Evolutionary conservation across 2,329 filamentous ascomycete species (phyloP), one percentile per base, ranked within the genome.

Genomic region (Leptographium radiaticola): DNA sequence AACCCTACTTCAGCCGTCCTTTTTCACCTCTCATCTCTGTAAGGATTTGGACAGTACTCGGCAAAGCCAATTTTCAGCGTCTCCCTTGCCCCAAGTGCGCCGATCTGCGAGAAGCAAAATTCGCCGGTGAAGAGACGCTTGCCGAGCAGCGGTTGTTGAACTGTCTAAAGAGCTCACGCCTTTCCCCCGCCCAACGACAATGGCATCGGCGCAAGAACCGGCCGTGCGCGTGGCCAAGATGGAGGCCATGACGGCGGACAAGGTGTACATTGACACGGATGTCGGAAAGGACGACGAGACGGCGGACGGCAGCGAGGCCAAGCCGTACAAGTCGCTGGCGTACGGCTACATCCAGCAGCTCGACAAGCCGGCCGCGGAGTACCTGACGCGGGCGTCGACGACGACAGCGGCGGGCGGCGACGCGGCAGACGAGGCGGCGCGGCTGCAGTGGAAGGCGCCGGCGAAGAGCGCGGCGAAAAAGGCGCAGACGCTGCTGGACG

Each of bases 401-500:
- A 83, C 80, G 49, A 81, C 79, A 31, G 67, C 77, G 25, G 69
- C 77, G n/a, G 76, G 71, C 53, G 76, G 72, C 53, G 75, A 77
- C 60, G 77, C 77, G 65, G 82, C 81, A 58, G 86, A 88, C 62
- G 75, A 77, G 59, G 74, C 76, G 53, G 76, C 76, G 53, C 77
- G 80, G 59, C 69, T 84, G 59, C 77, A 81, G 62, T 95, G 85
- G 86, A 91, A 90, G 72, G 83, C 85, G 53, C 85, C 82, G 20
- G 84, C 86, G 57, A 94, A 93, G 74, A 86, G 85, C 56, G 88
- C 87, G 25, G 68, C 89, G 65, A 95, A 95, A 75, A 94, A 94
- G 71, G 86, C 85, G 5, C 80, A 81, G 72, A 83, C 82, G 67
- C 81, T 82, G 59, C 81, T 81, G 59, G 86, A 89, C 60, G 75